Evolutionary conservation across 495 filamentous ascomycete genomes (phyloP), one percentile per base, ranked within the genome.

Genomic region (Hypoxylon lenormandii): DNA sequence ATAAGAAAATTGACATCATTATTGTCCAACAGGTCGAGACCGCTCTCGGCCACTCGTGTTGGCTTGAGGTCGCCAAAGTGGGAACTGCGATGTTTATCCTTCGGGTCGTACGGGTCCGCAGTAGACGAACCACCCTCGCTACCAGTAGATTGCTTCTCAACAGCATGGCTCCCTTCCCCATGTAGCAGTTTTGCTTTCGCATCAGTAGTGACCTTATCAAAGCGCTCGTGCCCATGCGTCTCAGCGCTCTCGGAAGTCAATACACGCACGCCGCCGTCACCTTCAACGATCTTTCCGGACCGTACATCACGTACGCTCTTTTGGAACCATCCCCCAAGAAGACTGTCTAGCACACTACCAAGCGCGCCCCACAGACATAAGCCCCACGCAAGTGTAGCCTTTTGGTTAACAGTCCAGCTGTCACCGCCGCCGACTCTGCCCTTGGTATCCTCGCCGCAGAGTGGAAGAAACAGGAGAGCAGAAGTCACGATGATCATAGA

Each of bases 1-100:
- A 97, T 97, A 22, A 93, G 72, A 19, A 96, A 81, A 74, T 98
- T 98, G 60, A 98, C 93, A 22, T 87, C 90, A 74, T 98, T 98
- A 70, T 98, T 98, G 74, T 95, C 92, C 63, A 97, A 79, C 70
- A 95, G 73, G 66, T 96, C 92, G 73, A 79, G 81, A 6, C 91
- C 94, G 55, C 81, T 90, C 73, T 90, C 91, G 0, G 93, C 79
- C 26, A 88, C 85, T 11, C 93, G 83, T 59, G 90, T 93, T 66
- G 89, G 86, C 66, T 86, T 86, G 38, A 79, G 80, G 33, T 85
- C 79, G 0, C 83, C 84, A 64, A 83, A 84, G 67, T 83, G 85
- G 22, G 83, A 52, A 65, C 74, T 69, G 7, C 81, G 77, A 53
- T 82, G 72, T 67, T 79, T 83, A 55, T 80, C 74, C 36, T 70